Conservation (phyloP, 306 rosid species). For the Neltuma alba region DNA sequence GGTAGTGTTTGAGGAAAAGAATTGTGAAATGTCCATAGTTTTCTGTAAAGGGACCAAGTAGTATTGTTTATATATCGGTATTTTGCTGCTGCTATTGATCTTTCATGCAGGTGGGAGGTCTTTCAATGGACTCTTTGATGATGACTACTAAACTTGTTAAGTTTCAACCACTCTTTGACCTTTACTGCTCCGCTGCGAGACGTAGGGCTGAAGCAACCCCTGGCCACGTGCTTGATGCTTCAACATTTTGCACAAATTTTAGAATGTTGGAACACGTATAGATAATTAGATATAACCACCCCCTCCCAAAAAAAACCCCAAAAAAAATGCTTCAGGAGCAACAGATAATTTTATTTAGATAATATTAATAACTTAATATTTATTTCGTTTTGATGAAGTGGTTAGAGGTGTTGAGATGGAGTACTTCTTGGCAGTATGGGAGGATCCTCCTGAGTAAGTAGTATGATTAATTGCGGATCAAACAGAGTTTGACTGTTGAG, state of each 20-base stretch:
- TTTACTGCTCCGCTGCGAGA: not conserved
- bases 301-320: no score
- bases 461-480: not conserved
- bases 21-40: conserved; percentile 42
- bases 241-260: not conserved
- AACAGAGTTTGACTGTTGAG: not conserved
- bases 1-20: conserved; percentile 40
- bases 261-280: not conserved
- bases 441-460: not conserved
- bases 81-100: conserved; percentile 39
- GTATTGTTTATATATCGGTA: conserved; percentile 30
- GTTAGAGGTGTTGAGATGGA: no score
- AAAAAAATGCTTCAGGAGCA: not conserved
- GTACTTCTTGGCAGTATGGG: not conserved
- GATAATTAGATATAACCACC: not conserved
- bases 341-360: no score
- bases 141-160: not conserved
- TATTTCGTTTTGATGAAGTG: no score
- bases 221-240: not conserved
- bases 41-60: conserved; percentile 56
- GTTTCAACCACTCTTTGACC: not conserved
- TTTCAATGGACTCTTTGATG: conserved; percentile 1
- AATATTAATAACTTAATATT: no score
- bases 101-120: conserved; percentile 30
- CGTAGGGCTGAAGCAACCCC: not conserved